Percentiles rank a stretch among this genome's conserved stretches.
These are phyloP conservation scores for Bremia lactucae DNA, from an alignment of 352 stramenopile species.

Conservation along the genomic window DNA sequence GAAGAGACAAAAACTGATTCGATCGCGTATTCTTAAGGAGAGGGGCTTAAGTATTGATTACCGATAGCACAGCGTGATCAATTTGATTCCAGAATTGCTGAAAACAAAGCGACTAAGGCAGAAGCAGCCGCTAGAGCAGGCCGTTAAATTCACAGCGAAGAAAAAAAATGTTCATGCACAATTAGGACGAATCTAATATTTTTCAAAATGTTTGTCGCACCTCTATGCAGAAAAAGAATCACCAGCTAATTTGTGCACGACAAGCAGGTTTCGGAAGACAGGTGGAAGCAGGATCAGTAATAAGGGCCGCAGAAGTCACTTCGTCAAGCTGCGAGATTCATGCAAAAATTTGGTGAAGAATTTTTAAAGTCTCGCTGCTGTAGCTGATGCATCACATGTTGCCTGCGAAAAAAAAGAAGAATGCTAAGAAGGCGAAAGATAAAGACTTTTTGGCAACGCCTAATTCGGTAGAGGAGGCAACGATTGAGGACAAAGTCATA, in stretches of 20 bases:
- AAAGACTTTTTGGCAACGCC: not conserved
- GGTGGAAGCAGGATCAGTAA: conserved; percentile 43
- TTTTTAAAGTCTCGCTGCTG: not conserved
- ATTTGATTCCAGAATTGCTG: no score
- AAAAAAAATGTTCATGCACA: conserved; percentile 20
- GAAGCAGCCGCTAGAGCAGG: not conserved
- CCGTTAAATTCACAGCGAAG: no score
- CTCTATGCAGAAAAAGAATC: conserved; percentile 36
- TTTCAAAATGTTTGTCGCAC: conserved; percentile 54
- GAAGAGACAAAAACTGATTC: no score
- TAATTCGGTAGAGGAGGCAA: conserved; percentile 11
- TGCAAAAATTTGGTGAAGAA: conserved; percentile 4
- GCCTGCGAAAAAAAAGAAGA: conserved; percentile 15
- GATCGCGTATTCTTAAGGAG: no score
- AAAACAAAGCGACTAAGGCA: conserved; percentile 8
- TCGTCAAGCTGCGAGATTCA: conserved; percentile 21
- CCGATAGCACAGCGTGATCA: no score
- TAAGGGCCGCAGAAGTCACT: conserved; percentile 51
- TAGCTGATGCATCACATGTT: conserved; percentile 2
- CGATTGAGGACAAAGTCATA: conserved; percentile 10
- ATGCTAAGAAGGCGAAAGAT: conserved; percentile 4
- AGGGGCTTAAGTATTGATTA: no score
- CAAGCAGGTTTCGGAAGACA: conserved; percentile 32
- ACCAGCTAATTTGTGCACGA: conserved; percentile 49
- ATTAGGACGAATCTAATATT: conserved; percentile 36